Base-by-base conservation (phyloP, 169 alveolate genomes). In the Plasmodium gonderi region DNA sequence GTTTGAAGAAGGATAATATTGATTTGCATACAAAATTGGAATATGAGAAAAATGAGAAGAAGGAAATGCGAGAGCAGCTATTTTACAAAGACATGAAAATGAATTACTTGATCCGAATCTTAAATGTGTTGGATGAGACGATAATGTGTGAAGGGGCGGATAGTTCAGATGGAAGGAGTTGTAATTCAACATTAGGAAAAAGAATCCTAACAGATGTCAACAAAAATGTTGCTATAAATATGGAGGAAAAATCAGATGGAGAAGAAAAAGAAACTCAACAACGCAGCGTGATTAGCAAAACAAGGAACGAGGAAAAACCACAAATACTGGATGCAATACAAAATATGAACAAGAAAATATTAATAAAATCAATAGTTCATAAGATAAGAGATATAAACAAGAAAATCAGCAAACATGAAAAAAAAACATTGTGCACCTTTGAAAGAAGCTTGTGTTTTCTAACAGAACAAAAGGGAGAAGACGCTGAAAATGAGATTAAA, bases 261-360 rank as follows among this genome's bases (percentile, higher is more conserved):
- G 20, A 65, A 45, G 38, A 14, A 45, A n/a, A n/a, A n/a, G n/a
- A n/a, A n/a, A n/a, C n/a, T n/a, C n/a, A n/a, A n/a, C n/a, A n/a
- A 12, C 65, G 23, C 29, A 36, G 2, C 51, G 47, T 26, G 29
- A 36, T 29, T 4, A 23, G 1, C 26, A 36, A 44, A n/a, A 45
- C 8, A 33, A 23, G 38, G 78, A 40, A 20, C 11, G 33, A n/a
- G n/a, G n/a, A n/a, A n/a, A n/a, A n/a, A n/a, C n/a, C n/a, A n/a
- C n/a, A n/a, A n/a, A n/a, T n/a, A n/a, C n/a, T n/a, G 26, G 81
- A 69, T 60, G 90, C 90, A 8, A 89, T 89, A 42, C 79, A 77
- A 60, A 89, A 54, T 14, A 89, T 89, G 90, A 89, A 89, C 64
- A 89, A 89, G 47, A 89, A 89, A 77, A 89, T 89, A n/a, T 76